Evolutionary conservation across 2,329 filamentous ascomycete species (phyloP).

Genomic region (Madurella fahalii): DNA sequence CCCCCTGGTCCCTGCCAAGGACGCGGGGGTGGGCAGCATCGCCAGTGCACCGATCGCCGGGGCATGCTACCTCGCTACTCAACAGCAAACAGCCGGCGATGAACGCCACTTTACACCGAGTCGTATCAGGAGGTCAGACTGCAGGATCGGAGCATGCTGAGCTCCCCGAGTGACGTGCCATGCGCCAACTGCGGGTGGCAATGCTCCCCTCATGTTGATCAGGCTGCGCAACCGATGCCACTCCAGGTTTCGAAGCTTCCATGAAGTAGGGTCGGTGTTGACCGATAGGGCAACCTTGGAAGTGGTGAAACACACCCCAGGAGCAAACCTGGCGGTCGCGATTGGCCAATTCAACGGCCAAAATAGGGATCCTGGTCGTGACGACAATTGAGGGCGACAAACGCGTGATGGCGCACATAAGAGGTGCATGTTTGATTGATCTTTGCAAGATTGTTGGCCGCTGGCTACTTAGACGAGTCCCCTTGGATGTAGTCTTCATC

Average conservation of each 20-base stretch:
- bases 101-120: too few relatives aligned
- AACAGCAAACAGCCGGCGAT: background rate
- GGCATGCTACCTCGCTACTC: background rate
- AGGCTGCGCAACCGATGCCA: background rate
- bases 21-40: background rate
- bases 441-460: background rate
- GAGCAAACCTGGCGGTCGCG: background rate
- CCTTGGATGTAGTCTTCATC: background rate
- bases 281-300: background rate
- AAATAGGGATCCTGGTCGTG: background rate
- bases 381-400: too few relatives aligned
- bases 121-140: background rate
- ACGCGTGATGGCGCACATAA: too few relatives aligned
- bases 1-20: background rate
- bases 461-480: background rate
- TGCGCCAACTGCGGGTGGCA: background rate
- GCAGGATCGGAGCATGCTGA: background rate
- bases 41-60: background rate
- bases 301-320: constrained; percentile 10
- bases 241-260: constrained; percentile 5
- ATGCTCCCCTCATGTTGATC: background rate
- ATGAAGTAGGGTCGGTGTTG: background rate
- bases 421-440: background rate
- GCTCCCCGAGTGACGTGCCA: background rate
- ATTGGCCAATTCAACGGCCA: constrained; percentile 1